These are phyloP conservation scores for Auriscalpium vulgare DNA, from an alignment of 768 basidiomycete species.

Conservation along the genomic window DNA sequence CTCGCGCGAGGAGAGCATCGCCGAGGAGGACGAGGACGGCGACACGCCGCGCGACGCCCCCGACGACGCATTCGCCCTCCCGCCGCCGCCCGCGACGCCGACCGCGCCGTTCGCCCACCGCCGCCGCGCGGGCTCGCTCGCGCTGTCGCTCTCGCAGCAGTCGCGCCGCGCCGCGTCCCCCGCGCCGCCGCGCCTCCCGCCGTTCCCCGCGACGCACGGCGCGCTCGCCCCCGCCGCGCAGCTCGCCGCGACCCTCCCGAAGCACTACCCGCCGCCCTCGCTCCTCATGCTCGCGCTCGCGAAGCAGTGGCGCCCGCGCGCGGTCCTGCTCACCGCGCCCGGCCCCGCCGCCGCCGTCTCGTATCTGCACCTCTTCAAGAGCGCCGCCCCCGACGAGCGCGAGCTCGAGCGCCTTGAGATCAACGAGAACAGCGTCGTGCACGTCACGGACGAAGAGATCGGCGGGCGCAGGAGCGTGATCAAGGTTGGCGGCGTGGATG, in stretches of 20 bases:
- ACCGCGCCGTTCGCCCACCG: not conserved
- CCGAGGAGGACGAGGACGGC: constrained; percentile 33
- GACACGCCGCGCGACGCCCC: constrained; percentile 1
- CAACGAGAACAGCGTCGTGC: constrained; percentile 69
- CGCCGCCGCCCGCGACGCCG: not conserved
- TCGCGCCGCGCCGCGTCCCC: constrained; percentile 1
- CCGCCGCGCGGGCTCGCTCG: constrained; percentile 1
- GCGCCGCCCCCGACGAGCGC: constrained; percentile 44
- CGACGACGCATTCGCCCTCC: no score
- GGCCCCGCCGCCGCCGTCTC: constrained; percentile 33
- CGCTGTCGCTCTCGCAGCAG: not conserved
- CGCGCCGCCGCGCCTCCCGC: constrained; percentile 30
- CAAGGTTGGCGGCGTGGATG: constrained; percentile 60
- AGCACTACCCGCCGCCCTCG: constrained; percentile 58
- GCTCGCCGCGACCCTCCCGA: constrained; percentile 48
- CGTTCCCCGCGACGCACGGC: constrained; percentile 53
- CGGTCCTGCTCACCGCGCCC: constrained; percentile 42
- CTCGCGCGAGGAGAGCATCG: constrained; percentile 24
- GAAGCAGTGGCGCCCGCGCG: constrained; percentile 64
- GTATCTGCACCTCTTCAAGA: constrained; percentile 72
- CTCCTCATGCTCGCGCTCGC: constrained; percentile 66
- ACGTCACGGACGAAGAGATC: constrained; percentile 52
- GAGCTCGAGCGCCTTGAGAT: constrained; percentile 73
- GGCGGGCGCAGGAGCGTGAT: constrained; percentile 45
- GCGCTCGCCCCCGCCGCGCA: constrained; percentile 46